These are phyloP conservation scores for Carallia pectinifolia DNA, from an alignment of 345 rosid species.

Conservation along the genomic window DNA sequence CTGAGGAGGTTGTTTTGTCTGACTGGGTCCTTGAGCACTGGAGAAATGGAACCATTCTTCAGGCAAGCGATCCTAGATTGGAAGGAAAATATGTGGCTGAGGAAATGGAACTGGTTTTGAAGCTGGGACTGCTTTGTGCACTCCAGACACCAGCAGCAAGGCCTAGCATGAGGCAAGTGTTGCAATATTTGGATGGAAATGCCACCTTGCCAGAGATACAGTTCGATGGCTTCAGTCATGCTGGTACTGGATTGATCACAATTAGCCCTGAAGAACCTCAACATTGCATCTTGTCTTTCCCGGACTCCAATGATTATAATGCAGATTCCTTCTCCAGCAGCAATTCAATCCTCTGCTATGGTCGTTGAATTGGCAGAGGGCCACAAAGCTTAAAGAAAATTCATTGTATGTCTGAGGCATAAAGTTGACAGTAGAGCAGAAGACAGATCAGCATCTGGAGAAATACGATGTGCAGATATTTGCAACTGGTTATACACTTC, in stretches of 20 bases:
- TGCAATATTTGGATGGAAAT: slow-evolving; percentile 15
- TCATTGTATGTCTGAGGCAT: no score
- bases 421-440: no score
- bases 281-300: background rate
- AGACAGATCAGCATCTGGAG: no score
- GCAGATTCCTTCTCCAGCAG: background rate
- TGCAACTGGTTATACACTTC: no score
- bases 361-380: background rate
- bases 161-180: slow-evolving; percentile 22
- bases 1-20: slow-evolving; percentile 7
- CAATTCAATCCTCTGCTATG: slow-evolving; percentile 1
- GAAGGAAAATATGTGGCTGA: slow-evolving; percentile 2
- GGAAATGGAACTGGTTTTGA: slow-evolving; percentile 19
- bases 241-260: background rate
- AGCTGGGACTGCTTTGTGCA: slow-evolving; percentile 13
- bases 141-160: slow-evolving; percentile 4
- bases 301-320: background rate
- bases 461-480: no score
- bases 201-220: slow-evolving; percentile 9
- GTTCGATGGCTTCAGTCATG: background rate
- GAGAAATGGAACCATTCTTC: slow-evolving; percentile 9
- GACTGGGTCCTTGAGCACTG: slow-evolving; percentile 17
- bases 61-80: slow-evolving; percentile 11
- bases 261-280: background rate
- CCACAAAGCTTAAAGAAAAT: no score